These are phyloP conservation scores for Babesia divergens DNA, from an alignment of 169 alveolate genomes.

Conservation along the genomic window DNA sequence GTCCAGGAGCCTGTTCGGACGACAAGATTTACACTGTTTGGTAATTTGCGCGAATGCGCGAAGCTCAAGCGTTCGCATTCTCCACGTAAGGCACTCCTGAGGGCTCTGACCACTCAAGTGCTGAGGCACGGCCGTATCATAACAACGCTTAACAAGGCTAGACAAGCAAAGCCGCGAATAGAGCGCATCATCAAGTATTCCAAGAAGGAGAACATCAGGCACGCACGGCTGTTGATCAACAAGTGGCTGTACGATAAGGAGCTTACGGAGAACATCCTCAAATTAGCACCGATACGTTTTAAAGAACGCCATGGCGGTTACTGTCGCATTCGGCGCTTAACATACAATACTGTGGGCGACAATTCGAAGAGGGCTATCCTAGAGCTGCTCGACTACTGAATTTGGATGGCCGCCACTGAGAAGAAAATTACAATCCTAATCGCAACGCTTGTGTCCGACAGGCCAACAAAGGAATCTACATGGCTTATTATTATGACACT, in stretches of 20 bases:
- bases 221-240: constrained; percentile 68
- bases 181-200: constrained; percentile 76
- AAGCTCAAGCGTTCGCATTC: constrained; percentile 69
- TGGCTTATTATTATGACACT: too few species aligned
- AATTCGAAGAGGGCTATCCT: constrained; percentile 32
- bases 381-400: constrained; percentile 21
- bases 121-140: constrained; percentile 75
- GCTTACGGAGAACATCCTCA: constrained; percentile 66
- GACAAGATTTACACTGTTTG: constrained; percentile 19
- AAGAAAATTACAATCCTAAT: too few species aligned
- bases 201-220: constrained; percentile 61
- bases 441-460: too few species aligned
- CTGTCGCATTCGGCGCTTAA: constrained; percentile 67
- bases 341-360: constrained; percentile 54
- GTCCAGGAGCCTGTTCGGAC: neutral
- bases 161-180: constrained; percentile 71
- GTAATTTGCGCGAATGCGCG: constrained; percentile 47
- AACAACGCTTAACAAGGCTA: constrained; percentile 76
- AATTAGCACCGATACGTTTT: constrained; percentile 68
- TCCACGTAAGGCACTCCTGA: constrained; percentile 71
- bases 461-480: too few species aligned
- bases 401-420: too few species aligned
- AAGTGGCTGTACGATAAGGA: constrained; percentile 72
- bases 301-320: constrained; percentile 78
- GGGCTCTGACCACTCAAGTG: constrained; percentile 76